A percentile compares a stretch with the other conserved stretches of the same genome.
Evolutionary conservation across 768 basidiomycete species (phyloP).

Genomic region (Amanita brunnescens): DNA sequence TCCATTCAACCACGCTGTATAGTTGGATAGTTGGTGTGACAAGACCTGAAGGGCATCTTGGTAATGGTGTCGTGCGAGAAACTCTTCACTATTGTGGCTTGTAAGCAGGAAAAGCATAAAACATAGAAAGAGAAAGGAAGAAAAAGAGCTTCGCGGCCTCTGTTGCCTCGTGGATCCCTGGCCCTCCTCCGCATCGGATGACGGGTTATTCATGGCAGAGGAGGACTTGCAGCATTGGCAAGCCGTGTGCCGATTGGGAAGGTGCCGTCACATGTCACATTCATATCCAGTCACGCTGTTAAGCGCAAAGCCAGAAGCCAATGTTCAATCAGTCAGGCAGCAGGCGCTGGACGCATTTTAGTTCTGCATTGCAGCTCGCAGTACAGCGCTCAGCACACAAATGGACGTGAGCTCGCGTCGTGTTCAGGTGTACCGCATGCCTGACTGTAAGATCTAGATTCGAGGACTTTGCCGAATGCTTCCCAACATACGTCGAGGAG

Average conservation of each 20-base stretch:
- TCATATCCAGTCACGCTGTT: background rate
- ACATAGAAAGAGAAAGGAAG: conserved; percentile 65
- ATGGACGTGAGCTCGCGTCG: conserved; percentile 39
- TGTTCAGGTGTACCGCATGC: background rate
- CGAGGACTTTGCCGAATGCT: conserved; percentile 57
- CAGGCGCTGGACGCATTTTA: conserved; percentile 48
- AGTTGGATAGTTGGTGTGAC: conserved; percentile 59
- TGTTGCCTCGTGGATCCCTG: conserved; percentile 20
- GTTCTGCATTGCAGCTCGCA: conserved; percentile 47
- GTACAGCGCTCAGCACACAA: conserved; percentile 47
- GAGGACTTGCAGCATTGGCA: conserved; percentile 2
- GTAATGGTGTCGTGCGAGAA: conserved; percentile 53
- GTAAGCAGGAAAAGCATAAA: conserved; percentile 76
- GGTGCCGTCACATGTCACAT: background rate
- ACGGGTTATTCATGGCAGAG: conserved; percentile 16
- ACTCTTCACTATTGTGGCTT: conserved; percentile 64
- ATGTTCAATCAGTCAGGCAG: conserved; percentile 42
- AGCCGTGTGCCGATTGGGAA: background rate
- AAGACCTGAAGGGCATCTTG: conserved; percentile 54
- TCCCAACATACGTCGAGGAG: conserved; percentile 56
- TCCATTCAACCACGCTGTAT: conserved; percentile 67
- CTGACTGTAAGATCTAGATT: conserved; percentile 25
- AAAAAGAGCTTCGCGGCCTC: conserved; percentile 48
- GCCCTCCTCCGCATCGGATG: conserved; percentile 32
- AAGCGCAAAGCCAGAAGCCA: too few species aligned